Evolutionary conservation across 2,329 filamentous ascomycete species (phyloP).

Genomic region (Tolypocladium nubicola): DNA sequence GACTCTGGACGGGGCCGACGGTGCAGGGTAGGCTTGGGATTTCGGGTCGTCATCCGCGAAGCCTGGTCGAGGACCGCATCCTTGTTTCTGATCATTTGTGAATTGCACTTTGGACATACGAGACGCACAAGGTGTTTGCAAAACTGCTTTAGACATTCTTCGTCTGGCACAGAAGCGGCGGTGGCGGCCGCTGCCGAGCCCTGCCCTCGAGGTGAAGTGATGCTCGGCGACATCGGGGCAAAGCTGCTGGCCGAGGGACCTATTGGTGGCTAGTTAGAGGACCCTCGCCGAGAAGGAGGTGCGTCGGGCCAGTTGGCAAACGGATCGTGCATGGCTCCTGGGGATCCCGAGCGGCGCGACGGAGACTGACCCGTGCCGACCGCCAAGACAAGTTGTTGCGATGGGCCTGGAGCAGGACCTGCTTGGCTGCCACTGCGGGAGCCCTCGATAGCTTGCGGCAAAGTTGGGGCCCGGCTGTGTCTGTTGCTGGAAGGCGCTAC

Average conservation of each 20-base stretch:
- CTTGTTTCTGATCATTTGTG: background rate
- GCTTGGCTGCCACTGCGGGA: background rate
- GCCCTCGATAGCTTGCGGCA: background rate
- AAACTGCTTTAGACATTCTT: background rate
- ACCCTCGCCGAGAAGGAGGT: background rate
- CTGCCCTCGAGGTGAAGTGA: background rate
- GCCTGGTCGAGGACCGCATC: background rate
- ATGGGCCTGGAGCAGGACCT: background rate
- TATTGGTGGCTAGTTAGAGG: background rate
- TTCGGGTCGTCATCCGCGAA: background rate
- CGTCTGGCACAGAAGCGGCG: no score
- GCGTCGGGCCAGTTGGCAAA: background rate
- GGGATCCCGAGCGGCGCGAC: background rate
- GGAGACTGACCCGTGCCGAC: background rate
- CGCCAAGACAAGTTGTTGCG: background rate
- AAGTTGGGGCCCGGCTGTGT: no score
- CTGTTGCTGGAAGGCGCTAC: background rate
- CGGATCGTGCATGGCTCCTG: background rate
- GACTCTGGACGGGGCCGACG: background rate
- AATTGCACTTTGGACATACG: background rate
- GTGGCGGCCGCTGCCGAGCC: no score
- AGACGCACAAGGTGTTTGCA: background rate
- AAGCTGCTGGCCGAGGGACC: background rate
- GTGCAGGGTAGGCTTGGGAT: no score
- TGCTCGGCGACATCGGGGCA: background rate